phyloP scores from a whole-genome alignment of 306 rosid genomes.

The Vigna hirtella region DNA sequence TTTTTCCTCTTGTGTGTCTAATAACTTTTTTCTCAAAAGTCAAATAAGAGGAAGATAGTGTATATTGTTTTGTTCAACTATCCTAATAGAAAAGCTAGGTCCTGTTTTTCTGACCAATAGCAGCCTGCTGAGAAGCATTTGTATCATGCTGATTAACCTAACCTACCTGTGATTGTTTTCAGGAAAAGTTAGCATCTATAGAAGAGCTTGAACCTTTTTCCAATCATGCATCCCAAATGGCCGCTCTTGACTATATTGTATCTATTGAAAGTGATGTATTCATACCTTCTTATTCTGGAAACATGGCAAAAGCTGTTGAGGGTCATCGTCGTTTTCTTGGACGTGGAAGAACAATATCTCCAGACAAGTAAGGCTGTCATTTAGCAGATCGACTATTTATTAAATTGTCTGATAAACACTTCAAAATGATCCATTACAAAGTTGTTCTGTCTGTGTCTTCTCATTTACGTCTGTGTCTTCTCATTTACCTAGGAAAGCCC shows the following conservation, averaged over 20 bases:
- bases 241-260: slow-evolving; percentile 97
- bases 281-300: slow-evolving; percentile 90
- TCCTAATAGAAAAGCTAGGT: neutral
- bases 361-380: slow-evolving; percentile 70
- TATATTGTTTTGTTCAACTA: slow-evolving; percentile 11
- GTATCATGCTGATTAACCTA: slow-evolving; percentile 41
- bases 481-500: slow-evolving; percentile 73
- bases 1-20: neutral
- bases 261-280: slow-evolving; percentile 94
- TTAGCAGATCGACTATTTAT: neutral
- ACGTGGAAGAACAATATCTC: slow-evolving; percentile 88
- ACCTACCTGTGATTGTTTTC: slow-evolving; percentile 36
- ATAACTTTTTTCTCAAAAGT: neutral
- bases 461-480: slow-evolving; percentile 43
- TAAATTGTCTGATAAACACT: slow-evolving; percentile 7
- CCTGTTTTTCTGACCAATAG: slow-evolving; percentile 21
- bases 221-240: slow-evolving; percentile 92
- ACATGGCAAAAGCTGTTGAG: slow-evolving; percentile 98
- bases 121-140: slow-evolving; percentile 25
- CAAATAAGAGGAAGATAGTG: slow-evolving; percentile 19
- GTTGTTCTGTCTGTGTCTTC: slow-evolving; percentile 45
- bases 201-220: slow-evolving; percentile 84
- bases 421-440: slow-evolving; percentile 11
- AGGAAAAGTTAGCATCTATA: slow-evolving; percentile 85
- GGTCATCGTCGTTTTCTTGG: slow-evolving; percentile 98